These are phyloP conservation scores for Pseudotsuga menziesii DNA, from an alignment of 75 land plant species.

Conservation along the genomic window DNA sequence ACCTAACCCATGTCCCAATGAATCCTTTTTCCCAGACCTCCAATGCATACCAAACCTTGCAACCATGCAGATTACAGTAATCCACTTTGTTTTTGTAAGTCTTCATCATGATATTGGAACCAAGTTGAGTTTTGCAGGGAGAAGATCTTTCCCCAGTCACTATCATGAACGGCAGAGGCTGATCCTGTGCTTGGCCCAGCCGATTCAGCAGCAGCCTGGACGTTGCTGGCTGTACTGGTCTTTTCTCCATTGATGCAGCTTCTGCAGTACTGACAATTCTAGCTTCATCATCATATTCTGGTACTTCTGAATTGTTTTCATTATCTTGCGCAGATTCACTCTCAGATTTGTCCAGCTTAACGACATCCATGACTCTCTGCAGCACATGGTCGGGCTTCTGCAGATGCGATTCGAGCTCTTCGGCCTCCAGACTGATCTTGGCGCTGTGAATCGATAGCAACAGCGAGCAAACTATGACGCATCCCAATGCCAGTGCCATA, in stretches of 20 bases:
- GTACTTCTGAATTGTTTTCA: background rate
- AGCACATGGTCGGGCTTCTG: background rate
- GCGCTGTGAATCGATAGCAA: background rate
- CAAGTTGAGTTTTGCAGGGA: background rate
- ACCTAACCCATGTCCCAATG: slow-evolving; percentile 22
- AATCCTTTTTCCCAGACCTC: slow-evolving; percentile 18
- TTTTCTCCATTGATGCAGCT: background rate
- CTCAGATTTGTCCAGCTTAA: no score
- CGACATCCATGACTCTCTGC: no score
- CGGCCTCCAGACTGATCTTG: background rate
- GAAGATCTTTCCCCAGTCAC: slow-evolving; percentile 19
- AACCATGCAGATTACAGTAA: slow-evolving; percentile 33
- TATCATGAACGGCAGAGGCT: slow-evolving; percentile 8
- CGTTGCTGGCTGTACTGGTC: background rate
- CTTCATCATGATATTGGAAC: slow-evolving; percentile 22
- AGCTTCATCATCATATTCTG: background rate
- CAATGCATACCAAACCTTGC: slow-evolving; percentile 22
- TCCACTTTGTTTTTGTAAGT: slow-evolving; percentile 34
- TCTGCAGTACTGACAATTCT: background rate
- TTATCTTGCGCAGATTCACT: background rate
- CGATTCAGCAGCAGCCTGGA: no score
- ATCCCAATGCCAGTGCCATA: background rate
- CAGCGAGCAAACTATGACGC: background rate
- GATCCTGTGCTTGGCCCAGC: background rate
- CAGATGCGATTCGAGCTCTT: background rate